Base-by-base conservation (phyloP, 2,329 filamentous ascomycete genomes). In the Acrocalymma vagum region DNA sequence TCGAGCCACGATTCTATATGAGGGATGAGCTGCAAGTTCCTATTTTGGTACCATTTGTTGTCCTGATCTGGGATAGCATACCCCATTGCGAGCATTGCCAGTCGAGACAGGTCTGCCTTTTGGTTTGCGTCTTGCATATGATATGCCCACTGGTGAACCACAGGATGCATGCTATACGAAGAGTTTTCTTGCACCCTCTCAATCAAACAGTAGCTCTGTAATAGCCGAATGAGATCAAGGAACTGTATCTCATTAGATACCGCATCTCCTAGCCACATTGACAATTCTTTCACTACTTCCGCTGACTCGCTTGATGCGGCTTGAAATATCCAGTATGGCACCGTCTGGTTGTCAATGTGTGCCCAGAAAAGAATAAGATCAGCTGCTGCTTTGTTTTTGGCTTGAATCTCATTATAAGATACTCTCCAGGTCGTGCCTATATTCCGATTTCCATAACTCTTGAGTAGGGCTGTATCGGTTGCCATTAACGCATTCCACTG, bases 401-500 rank as follows among this genome's bases (percentile, higher is more conserved):
- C 51, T 46, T 70, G 34, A 20, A 78, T 61, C 13, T 70, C 51
- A 22, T 56, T 30, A 31, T 65, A 72, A 9, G 72, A 72, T 16
- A 77, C 42, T 11, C 69, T 38, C 72, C 66, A 75, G 23, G 66
- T 73, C 22, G 48, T 28, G 29, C 50, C 47, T 17, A 48, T 29
- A 6, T 61, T 48, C 16, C 59, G 55, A 54, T 67, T 49, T 47
- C 69, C 58, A 29, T 72, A 72, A 72, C 38, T 24, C 47, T 11
- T n/a, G 62, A 64, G 23, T 43, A 67, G 9, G 22, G 53, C 38
- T 60, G 30, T 3, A 70, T 62, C 13, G 74, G 54, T 26, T 43
- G 44, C 14, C 45, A 44, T n/a, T n/a, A n/a, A n/a, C n/a, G n/a
- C n/a, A n/a, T n/a, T n/a, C 75, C 70, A 79, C 30, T 61, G 69